Percentiles rank a stretch among this genome's conserved stretches.
These are phyloP conservation scores for Solanum hybrid DNA, from an alignment of 305 asterid species.

Conservation along the genomic window DNA sequence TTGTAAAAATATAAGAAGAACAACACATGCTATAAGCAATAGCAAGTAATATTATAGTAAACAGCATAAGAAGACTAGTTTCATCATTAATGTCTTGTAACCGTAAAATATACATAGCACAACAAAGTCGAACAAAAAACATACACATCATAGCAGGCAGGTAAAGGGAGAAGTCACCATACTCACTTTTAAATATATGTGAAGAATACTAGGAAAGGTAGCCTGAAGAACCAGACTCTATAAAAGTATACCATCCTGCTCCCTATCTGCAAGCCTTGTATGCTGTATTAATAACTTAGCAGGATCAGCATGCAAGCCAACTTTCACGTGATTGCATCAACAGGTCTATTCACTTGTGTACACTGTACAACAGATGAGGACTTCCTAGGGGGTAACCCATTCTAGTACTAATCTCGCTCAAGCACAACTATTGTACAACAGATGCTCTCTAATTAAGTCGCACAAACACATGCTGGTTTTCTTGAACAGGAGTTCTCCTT, in stretches of 20 bases:
- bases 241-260: neutral
- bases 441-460: neutral
- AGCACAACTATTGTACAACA: slow-evolving; percentile 8
- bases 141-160: neutral
- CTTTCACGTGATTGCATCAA: neutral
- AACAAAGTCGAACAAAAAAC: neutral
- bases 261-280: neutral
- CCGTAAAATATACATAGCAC: neutral
- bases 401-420: slow-evolving; percentile 25
- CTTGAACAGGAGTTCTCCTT: neutral
- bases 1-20: slow-evolving; percentile 2
- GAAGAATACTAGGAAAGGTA: neutral
- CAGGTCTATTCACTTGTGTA: neutral
- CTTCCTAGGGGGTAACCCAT: slow-evolving; percentile 16
- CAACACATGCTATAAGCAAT: neutral
- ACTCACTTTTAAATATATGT: neutral
- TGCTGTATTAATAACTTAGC: neutral
- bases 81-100: neutral
- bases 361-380: neutral
- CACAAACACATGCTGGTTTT: neutral
- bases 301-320: neutral
- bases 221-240: neutral
- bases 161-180: neutral
- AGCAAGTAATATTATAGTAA: neutral
- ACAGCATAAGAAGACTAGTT: neutral